Percentiles rank a stretch among this genome's conserved stretches.
These are phyloP conservation scores for Lactifluus echinatus DNA, from an alignment of 768 basidiomycete genomes.

Conservation along the genomic window DNA sequence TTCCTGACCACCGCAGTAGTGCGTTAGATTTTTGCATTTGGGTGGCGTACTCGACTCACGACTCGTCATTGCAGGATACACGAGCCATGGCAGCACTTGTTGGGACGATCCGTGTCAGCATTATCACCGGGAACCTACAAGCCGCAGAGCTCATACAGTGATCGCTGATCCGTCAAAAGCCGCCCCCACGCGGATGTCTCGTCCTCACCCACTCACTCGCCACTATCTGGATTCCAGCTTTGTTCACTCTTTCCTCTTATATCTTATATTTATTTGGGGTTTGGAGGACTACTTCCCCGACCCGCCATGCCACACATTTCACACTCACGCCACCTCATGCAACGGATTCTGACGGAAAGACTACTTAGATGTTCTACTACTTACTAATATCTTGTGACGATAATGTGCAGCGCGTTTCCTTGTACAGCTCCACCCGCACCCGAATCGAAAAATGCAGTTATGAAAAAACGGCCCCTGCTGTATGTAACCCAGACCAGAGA, in stretches of 20 bases:
- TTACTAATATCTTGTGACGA: too few relatives aligned
- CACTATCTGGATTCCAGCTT: too few relatives aligned
- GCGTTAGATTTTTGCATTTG: not conserved
- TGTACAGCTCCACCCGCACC: too few relatives aligned
- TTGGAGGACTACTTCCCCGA: not conserved
- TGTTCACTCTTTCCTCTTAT: not conserved
- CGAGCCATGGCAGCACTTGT: not conserved
- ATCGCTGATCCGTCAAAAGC: not conserved
- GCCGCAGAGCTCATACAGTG: not conserved
- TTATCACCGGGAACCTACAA: slow-evolving; percentile 3
- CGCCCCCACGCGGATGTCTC: not conserved
- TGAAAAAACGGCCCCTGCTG: too few relatives aligned
- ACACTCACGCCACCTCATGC: too few relatives aligned
- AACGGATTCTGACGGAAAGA: too few relatives aligned
- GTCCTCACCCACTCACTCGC: not conserved
- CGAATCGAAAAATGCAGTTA: too few relatives aligned
- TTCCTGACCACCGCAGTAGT: slow-evolving; percentile 18
- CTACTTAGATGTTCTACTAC: too few relatives aligned
- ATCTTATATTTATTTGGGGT: too few relatives aligned
- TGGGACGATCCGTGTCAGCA: not conserved
- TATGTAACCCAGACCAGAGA: too few relatives aligned
- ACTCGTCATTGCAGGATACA: slow-evolving; percentile 1
- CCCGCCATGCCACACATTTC: too few relatives aligned
- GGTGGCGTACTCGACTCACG: not conserved
- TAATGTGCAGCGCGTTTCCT: too few relatives aligned